phyloP scores from a whole-genome alignment of 1,284 basidiomycete genomes.

The Ganoderma multipileum region DNA sequence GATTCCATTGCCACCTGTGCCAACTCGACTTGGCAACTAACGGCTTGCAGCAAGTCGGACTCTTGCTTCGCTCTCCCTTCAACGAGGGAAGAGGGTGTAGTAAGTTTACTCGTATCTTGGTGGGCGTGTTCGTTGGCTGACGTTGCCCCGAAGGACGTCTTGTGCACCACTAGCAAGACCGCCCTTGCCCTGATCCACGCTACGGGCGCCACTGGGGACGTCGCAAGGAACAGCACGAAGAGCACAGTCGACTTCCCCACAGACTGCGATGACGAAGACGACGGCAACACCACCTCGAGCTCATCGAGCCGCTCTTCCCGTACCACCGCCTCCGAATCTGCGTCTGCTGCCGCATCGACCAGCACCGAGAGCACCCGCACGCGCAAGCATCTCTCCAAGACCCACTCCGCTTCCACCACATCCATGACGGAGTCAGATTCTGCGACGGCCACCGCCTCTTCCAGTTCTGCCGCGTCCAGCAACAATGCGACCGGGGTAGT shows the following conservation, averaged over 20 bases:
- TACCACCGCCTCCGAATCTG: background rate
- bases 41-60: slow-evolving; percentile 44
- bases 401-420: slow-evolving; percentile 7
- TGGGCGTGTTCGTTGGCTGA: background rate
- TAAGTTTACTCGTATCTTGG: slow-evolving; percentile 39
- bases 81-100: slow-evolving; percentile 48
- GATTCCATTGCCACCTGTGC: slow-evolving; percentile 48
- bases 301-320: background rate
- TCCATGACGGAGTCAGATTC: slow-evolving; percentile 5
- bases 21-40: slow-evolving; percentile 48
- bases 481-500: slow-evolving; percentile 14
- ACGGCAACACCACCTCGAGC: slow-evolving; percentile 10
- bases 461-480: background rate
- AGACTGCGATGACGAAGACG: slow-evolving; percentile 23
- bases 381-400: slow-evolving; percentile 6
- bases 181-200: slow-evolving; percentile 51
- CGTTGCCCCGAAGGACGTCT: slow-evolving; percentile 43
- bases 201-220: slow-evolving; percentile 50
- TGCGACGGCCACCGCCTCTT: background rate
- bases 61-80: slow-evolving; percentile 58
- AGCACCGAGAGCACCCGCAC: slow-evolving; percentile 1
- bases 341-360: slow-evolving; percentile 1
- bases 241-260: slow-evolving; percentile 34
- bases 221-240: slow-evolving; percentile 41
- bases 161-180: slow-evolving; percentile 53